These are phyloP conservation scores for Hortaea werneckii DNA, from an alignment of 2,329 filamentous ascomycete species.

Conservation along the genomic window DNA sequence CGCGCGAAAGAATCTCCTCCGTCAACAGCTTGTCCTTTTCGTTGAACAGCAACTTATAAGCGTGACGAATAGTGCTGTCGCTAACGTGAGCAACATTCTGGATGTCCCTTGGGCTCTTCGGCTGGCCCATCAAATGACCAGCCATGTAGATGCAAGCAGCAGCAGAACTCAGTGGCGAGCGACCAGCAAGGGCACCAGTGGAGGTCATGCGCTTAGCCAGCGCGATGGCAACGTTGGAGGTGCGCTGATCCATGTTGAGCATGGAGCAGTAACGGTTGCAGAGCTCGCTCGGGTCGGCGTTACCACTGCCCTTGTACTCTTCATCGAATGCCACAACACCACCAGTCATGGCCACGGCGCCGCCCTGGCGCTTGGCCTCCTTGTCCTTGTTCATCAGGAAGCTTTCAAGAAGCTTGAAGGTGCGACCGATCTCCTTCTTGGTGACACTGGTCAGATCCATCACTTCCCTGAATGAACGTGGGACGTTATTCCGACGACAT, in stretches of 20 bases:
- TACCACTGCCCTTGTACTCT: slow-evolving; percentile 19
- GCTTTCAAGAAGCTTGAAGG: slow-evolving; percentile 85
- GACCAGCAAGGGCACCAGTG: slow-evolving; percentile 74
- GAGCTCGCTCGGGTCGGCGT: slow-evolving; percentile 39
- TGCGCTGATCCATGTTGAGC: slow-evolving; percentile 63
- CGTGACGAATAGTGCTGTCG: slow-evolving; percentile 92
- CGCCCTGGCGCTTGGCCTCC: slow-evolving; percentile 33
- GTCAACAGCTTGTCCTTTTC: slow-evolving; percentile 66
- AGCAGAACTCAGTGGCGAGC: slow-evolving; percentile 86
- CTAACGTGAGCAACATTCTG: slow-evolving; percentile 77
- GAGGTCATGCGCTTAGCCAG: slow-evolving; percentile 69
- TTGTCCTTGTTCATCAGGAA: slow-evolving; percentile 69
- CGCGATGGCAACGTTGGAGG: slow-evolving; percentile 69
- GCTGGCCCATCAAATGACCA: slow-evolving; percentile 71
- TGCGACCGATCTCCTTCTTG: slow-evolving; percentile 94
- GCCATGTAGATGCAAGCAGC: slow-evolving; percentile 97
- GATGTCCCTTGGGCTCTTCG: slow-evolving; percentile 76
- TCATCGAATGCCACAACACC: slow-evolving; percentile 36
- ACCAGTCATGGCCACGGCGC: slow-evolving; percentile 28
- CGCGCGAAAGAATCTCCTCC: slow-evolving; percentile 62
- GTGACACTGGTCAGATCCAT: slow-evolving; percentile 85
- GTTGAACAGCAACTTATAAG: slow-evolving; percentile 78
- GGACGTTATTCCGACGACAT: slow-evolving; percentile 77
- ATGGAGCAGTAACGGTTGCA: slow-evolving; percentile 84
- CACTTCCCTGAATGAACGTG: slow-evolving; percentile 89